phyloP scores from a whole-genome alignment of 805 yeast species.

The Saturnispora mendoncae region DNA sequence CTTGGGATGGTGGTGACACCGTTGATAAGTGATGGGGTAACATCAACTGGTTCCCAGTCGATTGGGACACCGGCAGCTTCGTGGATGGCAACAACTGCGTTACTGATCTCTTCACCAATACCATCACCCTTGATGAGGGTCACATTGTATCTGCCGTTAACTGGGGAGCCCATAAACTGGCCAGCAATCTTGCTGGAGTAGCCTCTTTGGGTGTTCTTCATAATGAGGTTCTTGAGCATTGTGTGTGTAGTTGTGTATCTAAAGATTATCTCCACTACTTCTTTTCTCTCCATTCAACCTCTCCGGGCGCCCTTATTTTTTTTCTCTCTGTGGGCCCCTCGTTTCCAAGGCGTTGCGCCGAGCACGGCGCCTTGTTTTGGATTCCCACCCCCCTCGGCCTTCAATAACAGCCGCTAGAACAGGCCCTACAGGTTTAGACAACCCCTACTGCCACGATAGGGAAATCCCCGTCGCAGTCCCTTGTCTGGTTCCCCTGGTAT shows the following conservation, averaged over 20 bases:
- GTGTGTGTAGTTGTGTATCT: not conserved
- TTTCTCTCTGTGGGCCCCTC: no score
- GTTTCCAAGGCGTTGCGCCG: no score
- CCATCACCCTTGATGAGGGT: conserved; percentile 98
- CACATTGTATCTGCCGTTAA: conserved; percentile 83
- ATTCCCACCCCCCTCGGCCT: no score
- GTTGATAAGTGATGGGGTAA: conserved; percentile 83
- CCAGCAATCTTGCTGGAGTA: conserved; percentile 42
- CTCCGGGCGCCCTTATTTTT: no score
- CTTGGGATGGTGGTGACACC: conserved; percentile 92
- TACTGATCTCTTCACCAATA: conserved; percentile 91
- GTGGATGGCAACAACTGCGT: conserved; percentile 88
- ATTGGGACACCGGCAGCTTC: conserved; percentile 92
- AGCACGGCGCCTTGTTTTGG: no score
- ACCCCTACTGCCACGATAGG: no score
- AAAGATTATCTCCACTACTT: not conserved
- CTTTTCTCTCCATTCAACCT: not conserved
- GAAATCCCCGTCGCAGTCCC: no score
- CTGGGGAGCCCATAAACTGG: conserved; percentile 55
- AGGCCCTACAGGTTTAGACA: no score
- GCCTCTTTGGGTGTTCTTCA: conserved; percentile 19
- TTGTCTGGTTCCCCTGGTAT: no score
- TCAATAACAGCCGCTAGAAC: no score
- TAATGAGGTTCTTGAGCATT: conserved; percentile 3
- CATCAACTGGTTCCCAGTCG: conserved; percentile 96